Base-by-base conservation (phyloP, 148 eudicot genomes). In the Rhododendron vialii region DNA sequence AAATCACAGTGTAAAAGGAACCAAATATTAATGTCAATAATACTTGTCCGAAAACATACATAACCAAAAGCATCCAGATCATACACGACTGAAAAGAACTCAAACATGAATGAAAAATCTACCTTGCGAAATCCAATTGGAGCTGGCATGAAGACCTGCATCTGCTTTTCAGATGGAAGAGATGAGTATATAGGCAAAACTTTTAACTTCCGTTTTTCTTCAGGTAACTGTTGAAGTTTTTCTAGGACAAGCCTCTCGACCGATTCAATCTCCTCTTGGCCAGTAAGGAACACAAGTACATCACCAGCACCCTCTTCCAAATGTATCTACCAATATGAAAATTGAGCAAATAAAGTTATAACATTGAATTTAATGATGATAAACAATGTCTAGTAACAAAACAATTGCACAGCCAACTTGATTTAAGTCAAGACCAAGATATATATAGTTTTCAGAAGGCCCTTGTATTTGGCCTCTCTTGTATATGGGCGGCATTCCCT, bases 231-330 rank as follows among this genome's bases (percentile, higher is more conserved):
- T 78, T 78, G 92, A 85, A 92, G 89, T 88, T 89, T 92, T 83
- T 93, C 95, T 75, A 88, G 90, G 84, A 95, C 88, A 88, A 97
- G 95, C 86, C 95, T 91, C 89, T 95, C 98, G 78, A 94, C 95
- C 48, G 95, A 90, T 93, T 97, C 99, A 90, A 97, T 97, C 88
- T 97, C 99, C 89, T 97, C 98, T 93, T 97, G 99, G 83, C 99
- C 99, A 86, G 99, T 94, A 88, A 97, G 92, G 89, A 97, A 97
- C 87, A 94, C 98, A 86, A 97, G 99, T 87, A 97, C 88, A 90
- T 97, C 98, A 84, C 99, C 99, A 48, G 94, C 95, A 48, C 91
- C 95, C 84, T 97, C 99, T 85, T 93, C 93, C 85, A 94, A 80
- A 90, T 95, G 98, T 90, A 97, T 93, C 99, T 97, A 86, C 15